phyloP scores from a whole-genome alignment of 352 stramenopile genomes.

The Phytophthora litchii region DNA sequence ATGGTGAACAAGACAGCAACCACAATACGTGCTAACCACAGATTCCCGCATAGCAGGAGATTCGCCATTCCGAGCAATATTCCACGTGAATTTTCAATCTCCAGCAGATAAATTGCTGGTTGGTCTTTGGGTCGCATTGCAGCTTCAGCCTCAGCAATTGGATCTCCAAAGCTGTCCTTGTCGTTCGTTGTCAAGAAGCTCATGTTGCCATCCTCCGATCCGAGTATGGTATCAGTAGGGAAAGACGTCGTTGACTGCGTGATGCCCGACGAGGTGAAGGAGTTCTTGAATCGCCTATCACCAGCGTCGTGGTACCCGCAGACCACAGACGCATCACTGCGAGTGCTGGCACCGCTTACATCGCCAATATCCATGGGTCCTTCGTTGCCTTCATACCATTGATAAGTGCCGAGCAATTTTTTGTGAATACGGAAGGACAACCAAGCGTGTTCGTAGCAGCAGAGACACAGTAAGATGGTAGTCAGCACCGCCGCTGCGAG shows the following conservation, averaged over 20 bases:
- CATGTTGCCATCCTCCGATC: constrained; percentile 24
- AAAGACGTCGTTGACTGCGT: constrained; percentile 42
- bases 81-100: constrained; percentile 32
- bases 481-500: constrained; percentile 35
- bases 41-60: constrained; percentile 35
- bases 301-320: constrained; percentile 34
- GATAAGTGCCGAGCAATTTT: constrained; percentile 46
- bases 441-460: constrained; percentile 62
- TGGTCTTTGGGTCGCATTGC: constrained; percentile 20
- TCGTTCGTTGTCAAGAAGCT: constrained; percentile 34
- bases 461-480: constrained; percentile 40
- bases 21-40: constrained; percentile 28
- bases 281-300: constrained; percentile 40
- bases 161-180: constrained; percentile 44
- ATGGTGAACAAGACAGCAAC: constrained; percentile 30
- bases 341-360: constrained; percentile 17
- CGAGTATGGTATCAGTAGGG: constrained; percentile 24
- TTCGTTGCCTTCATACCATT: constrained; percentile 52
- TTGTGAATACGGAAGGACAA: constrained; percentile 56
- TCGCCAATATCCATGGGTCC: constrained; percentile 9
- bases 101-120: constrained; percentile 29
- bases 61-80: constrained; percentile 33
- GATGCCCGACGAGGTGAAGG: constrained; percentile 32
- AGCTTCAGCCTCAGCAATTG: constrained; percentile 27
- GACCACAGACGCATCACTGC: constrained; percentile 8